A percentile compares a stretch with the other conserved stretches of the same genome.
Evolutionary conservation across 352 stramenopile species (phyloP).

Genomic region (Pythium phragmitis): DNA sequence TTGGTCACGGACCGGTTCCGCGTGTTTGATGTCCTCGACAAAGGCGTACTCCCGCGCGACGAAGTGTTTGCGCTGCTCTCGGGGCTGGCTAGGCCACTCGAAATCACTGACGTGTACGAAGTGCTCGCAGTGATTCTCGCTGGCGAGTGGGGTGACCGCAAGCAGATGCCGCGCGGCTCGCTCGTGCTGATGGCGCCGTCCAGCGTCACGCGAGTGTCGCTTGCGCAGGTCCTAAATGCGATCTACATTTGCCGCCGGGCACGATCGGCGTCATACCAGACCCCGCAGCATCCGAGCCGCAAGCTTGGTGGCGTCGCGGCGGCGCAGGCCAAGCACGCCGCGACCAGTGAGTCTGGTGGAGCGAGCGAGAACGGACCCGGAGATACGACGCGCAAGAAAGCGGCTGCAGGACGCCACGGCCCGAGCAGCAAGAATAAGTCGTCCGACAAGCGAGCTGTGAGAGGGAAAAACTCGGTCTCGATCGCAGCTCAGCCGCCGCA

Average conservation of each 20-base stretch:
- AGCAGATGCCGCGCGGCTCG: constrained; percentile 13
- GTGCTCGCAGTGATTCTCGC: constrained; percentile 29
- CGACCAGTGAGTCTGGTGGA: not conserved
- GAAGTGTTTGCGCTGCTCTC: constrained; percentile 45
- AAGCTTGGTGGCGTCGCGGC: constrained; percentile 16
- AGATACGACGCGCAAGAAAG: not conserved
- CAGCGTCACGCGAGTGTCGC: constrained; percentile 19
- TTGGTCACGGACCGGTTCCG: constrained; percentile 38
- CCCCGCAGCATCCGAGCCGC: not conserved
- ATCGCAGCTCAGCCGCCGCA: not conserved
- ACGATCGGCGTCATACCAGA: constrained; percentile 6
- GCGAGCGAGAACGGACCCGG: not conserved
- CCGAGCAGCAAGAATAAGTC: not conserved
- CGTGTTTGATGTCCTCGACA: constrained; percentile 46
- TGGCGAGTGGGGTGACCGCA: constrained; percentile 8
- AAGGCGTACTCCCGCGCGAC: constrained; percentile 33
- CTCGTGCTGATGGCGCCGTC: constrained; percentile 25
- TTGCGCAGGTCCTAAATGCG: constrained; percentile 32
- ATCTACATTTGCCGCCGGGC: constrained; percentile 25
- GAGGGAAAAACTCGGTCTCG: not conserved
- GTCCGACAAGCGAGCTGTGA: not conserved
- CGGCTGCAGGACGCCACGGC: not conserved
- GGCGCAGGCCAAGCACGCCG: not conserved
- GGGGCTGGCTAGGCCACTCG: constrained; percentile 32
- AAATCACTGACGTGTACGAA: constrained; percentile 45